Evolutionary conservation across 2,329 filamentous ascomycete species (phyloP), one percentile per base, ranked within the genome.

Genomic region (Arthrinium phaeospermum): DNA sequence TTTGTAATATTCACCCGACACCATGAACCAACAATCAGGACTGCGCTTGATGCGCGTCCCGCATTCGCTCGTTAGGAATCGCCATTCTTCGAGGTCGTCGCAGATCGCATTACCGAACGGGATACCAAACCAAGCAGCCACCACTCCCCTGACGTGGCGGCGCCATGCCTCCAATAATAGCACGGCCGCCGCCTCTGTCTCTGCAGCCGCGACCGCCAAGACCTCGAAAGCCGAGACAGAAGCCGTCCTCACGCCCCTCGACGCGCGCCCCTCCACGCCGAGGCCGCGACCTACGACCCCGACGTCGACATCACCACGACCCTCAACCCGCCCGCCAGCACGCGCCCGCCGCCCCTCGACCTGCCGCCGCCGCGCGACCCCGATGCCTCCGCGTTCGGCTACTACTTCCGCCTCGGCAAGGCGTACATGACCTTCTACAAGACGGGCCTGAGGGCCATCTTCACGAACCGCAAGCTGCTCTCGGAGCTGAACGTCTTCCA

Each of bases 391-490:
- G 79, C 84, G 27, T 79, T 89, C 71, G 81, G 82, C 24, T 89
- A 93, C 83, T 85, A 90, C 74, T 89, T 89, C 78, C 80, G 83
- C 61, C 83, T 91, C 41, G 96, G 94, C 74, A 92, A 93, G 80
- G 90, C 93, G 70, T 98, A 97, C 82, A 81, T 93, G 13, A 82
- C 83, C 47, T 98, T 98, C 88, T 98, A 98, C 90, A 97, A 96
- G 83, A 88, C 90, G 0, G 96, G 95, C 24, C 83, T 98, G 45
- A 91, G 91, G 79, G 91, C 92, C 77, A 91, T 97, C 70, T 91
- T 90, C 80, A 83, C 85, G 73, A 98, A 97, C 76, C 86, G 89
- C 68, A 79, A 84, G 30, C 86, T 87, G 14, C 80, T 91, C 19
- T 81, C 83, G 70, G 82, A 84, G 78, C 27, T 72, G 70, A 68